Evolutionary conservation across 352 stramenopile genomes (phyloP), one percentile per base, ranked within the genome.

Genomic region (Phytopythium chamaehyphon): DNA sequence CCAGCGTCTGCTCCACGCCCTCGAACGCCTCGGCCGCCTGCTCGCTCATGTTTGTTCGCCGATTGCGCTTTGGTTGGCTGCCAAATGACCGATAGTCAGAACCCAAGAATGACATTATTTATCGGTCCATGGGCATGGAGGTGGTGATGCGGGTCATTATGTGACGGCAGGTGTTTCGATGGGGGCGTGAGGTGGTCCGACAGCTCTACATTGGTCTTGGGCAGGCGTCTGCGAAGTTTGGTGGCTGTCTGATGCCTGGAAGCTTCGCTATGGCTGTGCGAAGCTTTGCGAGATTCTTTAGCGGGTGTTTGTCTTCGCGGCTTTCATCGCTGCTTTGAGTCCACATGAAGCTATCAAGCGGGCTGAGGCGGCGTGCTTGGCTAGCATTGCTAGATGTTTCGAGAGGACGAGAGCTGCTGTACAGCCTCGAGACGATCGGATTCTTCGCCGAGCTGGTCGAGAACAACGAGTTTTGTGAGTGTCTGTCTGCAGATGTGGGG

Each of bases 1-100:
- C 66, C 16, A 92, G 76, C 59, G 82, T 90, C 75, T 92, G 72
- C 60, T 92, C 82, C 52, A 92, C 78, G 56, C 71, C 80, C 46
- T 53, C 62, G 49, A 92, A 84, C 19, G 74, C 66, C 57, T 90
- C 73, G 40, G 76, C 61, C 9, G 71, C 76, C 61, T 83, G 66
- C 26, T 84, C 76, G 53, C 75, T 92, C 67, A 79, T 83, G 9
- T 33, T n/a, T n/a, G n/a, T n/a, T n/a, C n/a, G n/a, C n/a, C n/a
- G n/a, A n/a, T n/a, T n/a, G n/a, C n/a, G n/a, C n/a, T n/a, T n/a
- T n/a, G n/a, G n/a, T n/a, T n/a, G n/a, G n/a, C n/a, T n/a, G n/a
- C n/a, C n/a, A n/a, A n/a, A n/a, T n/a, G n/a, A n/a, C n/a, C n/a
- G n/a, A n/a, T n/a, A n/a, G n/a, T n/a, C n/a, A n/a, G n/a, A n/a